Evolutionary conservation across 345 rosid genomes (phyloP).

Genomic region (Acer yangbiense): DNA sequence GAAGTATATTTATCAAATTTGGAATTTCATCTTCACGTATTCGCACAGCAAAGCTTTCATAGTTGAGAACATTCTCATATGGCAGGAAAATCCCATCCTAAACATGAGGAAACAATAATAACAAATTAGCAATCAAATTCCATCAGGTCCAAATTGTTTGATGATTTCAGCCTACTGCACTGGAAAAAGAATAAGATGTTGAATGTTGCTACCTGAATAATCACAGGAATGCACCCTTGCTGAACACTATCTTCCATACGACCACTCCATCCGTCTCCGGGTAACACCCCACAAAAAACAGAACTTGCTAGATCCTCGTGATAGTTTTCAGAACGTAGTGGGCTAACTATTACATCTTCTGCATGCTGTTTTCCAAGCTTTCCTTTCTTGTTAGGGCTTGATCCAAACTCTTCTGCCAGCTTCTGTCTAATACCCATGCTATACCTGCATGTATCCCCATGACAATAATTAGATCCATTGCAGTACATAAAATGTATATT

Average conservation of each 20-base stretch:
- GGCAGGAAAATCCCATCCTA: slow-evolving; percentile 97
- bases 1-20: slow-evolving; percentile 76
- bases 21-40: slow-evolving; percentile 85
- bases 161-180: no score
- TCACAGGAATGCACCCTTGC: slow-evolving; percentile 96
- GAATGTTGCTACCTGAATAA: slow-evolving; percentile 72
- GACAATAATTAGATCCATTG: slow-evolving; percentile 9
- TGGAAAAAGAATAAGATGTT: slow-evolving; percentile 8
- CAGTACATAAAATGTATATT: slow-evolving; percentile 1
- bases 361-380: slow-evolving; percentile 89
- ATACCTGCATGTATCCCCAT: slow-evolving; percentile 56
- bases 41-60: slow-evolving; percentile 92
- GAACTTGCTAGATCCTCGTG: slow-evolving; percentile 76
- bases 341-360: slow-evolving; percentile 75
- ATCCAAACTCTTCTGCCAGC: slow-evolving; percentile 89
- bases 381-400: slow-evolving; percentile 86
- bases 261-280: slow-evolving; percentile 99
- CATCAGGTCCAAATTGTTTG: neutral
- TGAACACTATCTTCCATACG: slow-evolving; percentile 97
- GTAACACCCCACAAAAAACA: slow-evolving; percentile 87
- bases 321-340: slow-evolving; percentile 62
- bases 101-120: slow-evolving; percentile 28
- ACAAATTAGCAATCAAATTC: neutral
- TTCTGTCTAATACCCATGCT: slow-evolving; percentile 98
- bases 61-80: slow-evolving; percentile 89